Conservation (phyloP, 2,329 filamentous ascomycete genomes). For the Byssothecium circinans region DNA sequence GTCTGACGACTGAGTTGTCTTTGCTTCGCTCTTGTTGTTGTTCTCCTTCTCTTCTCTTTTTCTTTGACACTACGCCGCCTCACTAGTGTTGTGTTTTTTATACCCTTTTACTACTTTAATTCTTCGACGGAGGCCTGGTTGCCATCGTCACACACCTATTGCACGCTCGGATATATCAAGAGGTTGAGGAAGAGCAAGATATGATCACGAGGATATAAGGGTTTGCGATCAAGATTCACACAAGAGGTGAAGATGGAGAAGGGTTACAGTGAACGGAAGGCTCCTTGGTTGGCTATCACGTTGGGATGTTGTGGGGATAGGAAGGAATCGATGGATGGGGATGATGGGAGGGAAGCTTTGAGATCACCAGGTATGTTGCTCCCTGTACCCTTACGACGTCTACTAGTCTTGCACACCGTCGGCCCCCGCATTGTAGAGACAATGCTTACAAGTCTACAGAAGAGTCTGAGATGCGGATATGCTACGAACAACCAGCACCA, state of each 20-base stretch:
- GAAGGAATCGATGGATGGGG: constrained; percentile 26
- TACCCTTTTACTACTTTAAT: neutral
- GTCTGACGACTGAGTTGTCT: neutral
- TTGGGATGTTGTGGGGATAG: constrained; percentile 43
- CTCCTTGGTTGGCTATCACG: constrained; percentile 41
- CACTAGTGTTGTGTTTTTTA: neutral
- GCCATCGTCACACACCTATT: neutral
- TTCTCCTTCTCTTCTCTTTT: neutral
- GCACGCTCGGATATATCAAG: neutral
- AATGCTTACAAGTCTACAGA: constrained; percentile 23
- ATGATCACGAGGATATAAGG: neutral
- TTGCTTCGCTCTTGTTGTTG: neutral
- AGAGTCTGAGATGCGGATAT: constrained; percentile 30
- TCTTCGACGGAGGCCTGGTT: neutral
- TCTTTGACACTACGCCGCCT: neutral
- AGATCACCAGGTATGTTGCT: constrained; percentile 33
- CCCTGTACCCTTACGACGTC: constrained; percentile 8
- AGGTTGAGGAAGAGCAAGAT: neutral
- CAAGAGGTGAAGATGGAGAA: neutral
- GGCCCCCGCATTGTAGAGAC: no score
- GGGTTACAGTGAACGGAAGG: constrained; percentile 14
- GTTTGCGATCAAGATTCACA: neutral
- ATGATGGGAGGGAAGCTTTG: constrained; percentile 19
- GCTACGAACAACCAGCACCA: constrained; percentile 38
- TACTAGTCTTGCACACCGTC: constrained; percentile 4